Evolutionary conservation across 768 basidiomycete species (phyloP).

Genomic region (Xerocomus brunneocitrinus): DNA sequence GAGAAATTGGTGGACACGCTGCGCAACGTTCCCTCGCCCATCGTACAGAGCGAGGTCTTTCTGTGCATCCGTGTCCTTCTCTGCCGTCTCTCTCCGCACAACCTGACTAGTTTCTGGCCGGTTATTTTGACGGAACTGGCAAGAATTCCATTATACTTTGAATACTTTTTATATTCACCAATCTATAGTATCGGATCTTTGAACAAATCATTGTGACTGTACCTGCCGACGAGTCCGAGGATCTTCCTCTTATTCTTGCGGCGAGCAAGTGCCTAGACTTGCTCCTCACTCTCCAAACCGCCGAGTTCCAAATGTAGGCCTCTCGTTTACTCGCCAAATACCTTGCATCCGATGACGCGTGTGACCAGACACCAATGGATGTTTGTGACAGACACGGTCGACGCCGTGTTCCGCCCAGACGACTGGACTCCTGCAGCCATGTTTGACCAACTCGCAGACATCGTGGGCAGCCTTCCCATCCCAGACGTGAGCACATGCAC

Average conservation of each 20-base stretch:
- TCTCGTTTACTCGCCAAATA: background rate
- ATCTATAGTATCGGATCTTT: conserved; percentile 79
- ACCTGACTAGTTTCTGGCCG: conserved; percentile 95
- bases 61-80: conserved; percentile 88
- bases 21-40: conserved; percentile 69
- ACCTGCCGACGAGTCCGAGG: conserved; percentile 81
- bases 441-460: conserved; percentile 86
- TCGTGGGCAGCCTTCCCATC: conserved; percentile 63
- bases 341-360: conserved; percentile 3
- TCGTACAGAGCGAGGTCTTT: conserved; percentile 93
- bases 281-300: conserved; percentile 87
- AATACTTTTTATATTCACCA: background rate
- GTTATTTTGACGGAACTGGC: conserved; percentile 91
- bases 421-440: conserved; percentile 81
- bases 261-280: conserved; percentile 94
- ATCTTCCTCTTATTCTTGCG: conserved; percentile 75
- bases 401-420: conserved; percentile 86
- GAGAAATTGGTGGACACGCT: conserved; percentile 95
- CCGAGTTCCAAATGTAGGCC: conserved; percentile 93
- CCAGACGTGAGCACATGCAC: conserved; percentile 27
- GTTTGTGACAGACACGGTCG: conserved; percentile 96
- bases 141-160: conserved; percentile 18
- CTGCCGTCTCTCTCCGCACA: conserved; percentile 86
- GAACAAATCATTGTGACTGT: conserved; percentile 69
- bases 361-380: conserved; percentile 87